Base-by-base conservation (phyloP, 2,329 filamentous ascomycete species). In the Penicillium sp. region DNA sequence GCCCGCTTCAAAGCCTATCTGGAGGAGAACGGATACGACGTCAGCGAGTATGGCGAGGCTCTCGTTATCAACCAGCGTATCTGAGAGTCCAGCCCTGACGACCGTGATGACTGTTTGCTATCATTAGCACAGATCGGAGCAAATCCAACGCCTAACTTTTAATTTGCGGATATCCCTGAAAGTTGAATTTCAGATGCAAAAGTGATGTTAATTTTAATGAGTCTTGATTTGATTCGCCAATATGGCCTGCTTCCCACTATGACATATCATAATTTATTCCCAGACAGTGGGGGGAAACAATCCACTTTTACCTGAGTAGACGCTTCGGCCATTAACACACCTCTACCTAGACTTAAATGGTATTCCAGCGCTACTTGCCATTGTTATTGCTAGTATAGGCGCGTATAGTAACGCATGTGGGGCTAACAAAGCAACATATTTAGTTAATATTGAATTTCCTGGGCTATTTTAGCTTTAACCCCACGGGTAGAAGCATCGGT, bases 1-100 rank as follows among this genome's bases (percentile, higher is more conserved):
- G 70, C 69, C 5, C 70, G 66, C 2, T 82, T 78, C 72, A 80
- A 77, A 62, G 68, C 61, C 5, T 82, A 80, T 59, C 66, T 82
- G 27, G 67, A 69, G 11, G 76, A 76, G 16, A 67, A 79, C 55
- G 78, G 79, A 0, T 82, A 75, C 62, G 69, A 76, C 47, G 55
- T 66, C 25, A 57, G 53, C 33, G 27, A 46, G 16, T 64, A 64
- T 25, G 62, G 58, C 2, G 58, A 61, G 16, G 53, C 37, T 16
- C 26, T 52, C 10, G 37, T 52, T 25, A n/a, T 52, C 16, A 39
- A 23, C 7, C 13, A 39, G 9, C 21, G 48, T 10, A 25, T 4
- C 11, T 50, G 23, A 39, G 16, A 46, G 10, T 6, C 10, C 16
- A n/a, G 16, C 4, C 16, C 25, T 31, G 14, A n/a, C 23, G 11